A percentile compares a stretch with the other conserved stretches of the same genome.
Evolutionary conservation across 192 early-diverging fungal genomes (phyloP).

Genomic region (Blastocladiella britannica): DNA sequence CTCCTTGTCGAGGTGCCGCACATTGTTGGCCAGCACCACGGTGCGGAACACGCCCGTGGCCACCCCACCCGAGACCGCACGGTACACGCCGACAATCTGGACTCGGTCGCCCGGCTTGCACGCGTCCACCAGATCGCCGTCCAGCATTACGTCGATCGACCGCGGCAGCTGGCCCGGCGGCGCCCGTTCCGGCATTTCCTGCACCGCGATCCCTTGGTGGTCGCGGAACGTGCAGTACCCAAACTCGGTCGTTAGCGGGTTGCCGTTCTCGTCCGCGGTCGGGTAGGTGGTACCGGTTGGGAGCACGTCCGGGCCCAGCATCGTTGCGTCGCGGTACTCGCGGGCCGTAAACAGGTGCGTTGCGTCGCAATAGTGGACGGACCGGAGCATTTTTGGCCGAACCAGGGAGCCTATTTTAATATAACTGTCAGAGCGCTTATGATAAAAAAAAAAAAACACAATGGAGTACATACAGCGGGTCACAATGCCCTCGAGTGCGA

Average conservation of each 20-base stretch:
- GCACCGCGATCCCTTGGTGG: constrained; percentile 79
- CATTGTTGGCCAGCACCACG: constrained; percentile 67
- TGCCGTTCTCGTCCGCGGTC: constrained; percentile 84
- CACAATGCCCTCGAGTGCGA: constrained; percentile 93
- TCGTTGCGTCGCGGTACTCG: constrained; percentile 73
- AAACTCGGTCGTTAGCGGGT: constrained; percentile 79
- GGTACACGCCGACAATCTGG: constrained; percentile 78
- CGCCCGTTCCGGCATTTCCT: constrained; percentile 98
- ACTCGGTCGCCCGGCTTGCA: constrained; percentile 96
- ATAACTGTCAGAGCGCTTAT: background rate
- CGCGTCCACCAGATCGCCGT: constrained; percentile 86
- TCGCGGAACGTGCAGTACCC: constrained; percentile 75
- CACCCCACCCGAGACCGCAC: constrained; percentile 4
- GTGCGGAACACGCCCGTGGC: constrained; percentile 23
- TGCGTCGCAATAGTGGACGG: constrained; percentile 81
- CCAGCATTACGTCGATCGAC: constrained; percentile 80
- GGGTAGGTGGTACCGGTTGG: constrained; percentile 66
- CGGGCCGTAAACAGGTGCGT: constrained; percentile 59
- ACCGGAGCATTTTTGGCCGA: constrained; percentile 74
- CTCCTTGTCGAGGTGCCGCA: constrained; percentile 51
- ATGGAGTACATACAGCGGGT: constrained; percentile 46
- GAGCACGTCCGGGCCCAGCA: constrained; percentile 32
- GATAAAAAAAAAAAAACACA: background rate
- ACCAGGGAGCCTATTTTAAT: constrained; percentile 63
- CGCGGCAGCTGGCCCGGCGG: constrained; percentile 84